Conservation (phyloP, 2,329 filamentous ascomycete species). For the Claviceps purpurea region DNA sequence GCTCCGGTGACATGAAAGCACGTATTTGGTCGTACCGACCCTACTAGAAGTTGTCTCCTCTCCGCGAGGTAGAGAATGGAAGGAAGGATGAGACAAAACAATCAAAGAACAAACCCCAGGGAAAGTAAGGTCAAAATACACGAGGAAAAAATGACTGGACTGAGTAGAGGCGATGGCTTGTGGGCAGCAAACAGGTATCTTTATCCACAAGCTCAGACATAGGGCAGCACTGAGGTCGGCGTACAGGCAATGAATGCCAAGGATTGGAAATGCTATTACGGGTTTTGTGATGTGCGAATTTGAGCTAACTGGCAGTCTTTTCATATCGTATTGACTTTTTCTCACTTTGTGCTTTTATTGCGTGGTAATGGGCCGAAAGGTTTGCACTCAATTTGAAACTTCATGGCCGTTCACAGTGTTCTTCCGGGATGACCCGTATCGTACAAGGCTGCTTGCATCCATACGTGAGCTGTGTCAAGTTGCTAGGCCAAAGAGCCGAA, state of each 20-base stretch:
- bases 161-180: background rate
- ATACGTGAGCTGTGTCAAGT: background rate
- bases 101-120: too few species aligned
- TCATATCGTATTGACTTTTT: background rate
- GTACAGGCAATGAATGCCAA: slow-evolving; percentile 15
- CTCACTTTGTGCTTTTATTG: background rate
- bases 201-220: background rate
- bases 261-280: slow-evolving; percentile 13
- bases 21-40: slow-evolving; percentile 84
- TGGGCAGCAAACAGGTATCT: slow-evolving; percentile 3
- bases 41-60: slow-evolving; percentile 17
- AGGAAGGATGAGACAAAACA: background rate
- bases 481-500: slow-evolving; percentile 41
- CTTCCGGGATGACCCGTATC: background rate
- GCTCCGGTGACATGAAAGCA: slow-evolving; percentile 93
- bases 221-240: slow-evolving; percentile 9
- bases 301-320: background rate
- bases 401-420: background rate
- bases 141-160: background rate
- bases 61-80: background rate
- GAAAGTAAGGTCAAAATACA: background rate
- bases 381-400: background rate
- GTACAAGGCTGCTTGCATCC: background rate
- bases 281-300: slow-evolving; percentile 8
- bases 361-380: background rate